These are phyloP conservation scores for Dactylis glomerata DNA, from an alignment of 176 grass and related monocot genomes.

Conservation along the genomic window DNA sequence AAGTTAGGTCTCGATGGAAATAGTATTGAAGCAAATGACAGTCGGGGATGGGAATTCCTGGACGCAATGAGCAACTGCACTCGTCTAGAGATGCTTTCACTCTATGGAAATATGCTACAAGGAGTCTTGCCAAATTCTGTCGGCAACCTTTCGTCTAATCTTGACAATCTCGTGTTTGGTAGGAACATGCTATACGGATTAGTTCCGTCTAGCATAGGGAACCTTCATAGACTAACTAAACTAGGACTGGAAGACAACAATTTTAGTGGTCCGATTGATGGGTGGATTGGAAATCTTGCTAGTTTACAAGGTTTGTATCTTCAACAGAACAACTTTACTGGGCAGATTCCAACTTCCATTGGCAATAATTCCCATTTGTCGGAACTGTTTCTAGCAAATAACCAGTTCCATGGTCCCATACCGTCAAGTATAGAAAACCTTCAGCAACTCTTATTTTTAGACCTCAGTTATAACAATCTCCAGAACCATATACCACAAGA, in stretches of 20 bases:
- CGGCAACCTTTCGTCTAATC: constrained; percentile 31
- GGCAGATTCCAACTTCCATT: constrained; percentile 35
- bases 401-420: constrained; percentile 33
- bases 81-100: background rate
- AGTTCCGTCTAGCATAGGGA: constrained; percentile 30
- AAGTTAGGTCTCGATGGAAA: background rate
- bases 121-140: constrained; percentile 32
- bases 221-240: constrained; percentile 21
- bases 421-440: constrained; percentile 35
- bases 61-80: constrained; percentile 30
- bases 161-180: background rate
- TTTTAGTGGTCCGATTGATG: constrained; percentile 22
- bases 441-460: background rate
- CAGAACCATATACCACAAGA: constrained; percentile 10
- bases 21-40: constrained; percentile 13
- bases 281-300: constrained; percentile 8
- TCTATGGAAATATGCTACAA: constrained; percentile 16
- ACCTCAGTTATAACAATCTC: constrained; percentile 27
- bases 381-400: constrained; percentile 16
- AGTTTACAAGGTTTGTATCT: constrained; percentile 25
- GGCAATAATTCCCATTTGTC: constrained; percentile 39
- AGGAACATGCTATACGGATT: constrained; percentile 17
- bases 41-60: constrained; percentile 27
- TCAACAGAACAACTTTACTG: background rate
- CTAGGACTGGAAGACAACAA: background rate